Conservation (phyloP, 495 filamentous ascomycete species). For the Aspergillus diversus region DNA sequence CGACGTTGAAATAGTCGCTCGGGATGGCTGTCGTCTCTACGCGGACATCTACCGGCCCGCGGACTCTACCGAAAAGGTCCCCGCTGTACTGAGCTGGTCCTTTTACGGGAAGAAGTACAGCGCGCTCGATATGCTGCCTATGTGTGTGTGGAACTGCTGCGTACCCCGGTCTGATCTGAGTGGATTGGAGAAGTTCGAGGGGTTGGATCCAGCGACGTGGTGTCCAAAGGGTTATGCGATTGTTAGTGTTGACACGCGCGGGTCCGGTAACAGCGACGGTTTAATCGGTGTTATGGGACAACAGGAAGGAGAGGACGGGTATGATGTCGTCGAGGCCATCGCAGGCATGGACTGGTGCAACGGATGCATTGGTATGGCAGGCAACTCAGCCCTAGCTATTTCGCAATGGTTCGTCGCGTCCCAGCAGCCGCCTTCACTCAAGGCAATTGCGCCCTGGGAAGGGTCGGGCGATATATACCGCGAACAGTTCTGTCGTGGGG, state of each 20-base stretch:
- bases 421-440: slow-evolving; percentile 42
- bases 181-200: slow-evolving; percentile 50
- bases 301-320: slow-evolving; percentile 48
- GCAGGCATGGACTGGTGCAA: slow-evolving; percentile 48
- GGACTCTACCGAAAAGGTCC: slow-evolving; percentile 32
- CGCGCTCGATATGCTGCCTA: slow-evolving; percentile 33
- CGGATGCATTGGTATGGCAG: slow-evolving; percentile 48
- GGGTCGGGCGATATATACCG: slow-evolving; percentile 49
- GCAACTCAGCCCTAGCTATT: slow-evolving; percentile 44
- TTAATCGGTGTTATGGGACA: slow-evolving; percentile 43
- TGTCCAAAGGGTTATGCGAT: slow-evolving; percentile 47
- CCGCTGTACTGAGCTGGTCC: slow-evolving; percentile 41
- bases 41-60: slow-evolving; percentile 42
- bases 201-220: slow-evolving; percentile 46
- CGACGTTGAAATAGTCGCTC: slow-evolving; percentile 35
- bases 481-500: slow-evolving; percentile 41
- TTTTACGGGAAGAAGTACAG: slow-evolving; percentile 44
- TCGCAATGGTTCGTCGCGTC: slow-evolving; percentile 47
- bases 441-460: slow-evolving; percentile 53
- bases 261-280: slow-evolving; percentile 43
- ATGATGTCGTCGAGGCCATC: slow-evolving; percentile 48
- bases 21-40: slow-evolving; percentile 38
- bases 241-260: slow-evolving; percentile 49
- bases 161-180: slow-evolving; percentile 27
- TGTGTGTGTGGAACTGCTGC: slow-evolving; percentile 32